A percentile compares a stretch with the other conserved stretches of the same genome.
Evolutionary conservation across 768 basidiomycete species (phyloP).

Genomic region (Leccinum subtestaceum): DNA sequence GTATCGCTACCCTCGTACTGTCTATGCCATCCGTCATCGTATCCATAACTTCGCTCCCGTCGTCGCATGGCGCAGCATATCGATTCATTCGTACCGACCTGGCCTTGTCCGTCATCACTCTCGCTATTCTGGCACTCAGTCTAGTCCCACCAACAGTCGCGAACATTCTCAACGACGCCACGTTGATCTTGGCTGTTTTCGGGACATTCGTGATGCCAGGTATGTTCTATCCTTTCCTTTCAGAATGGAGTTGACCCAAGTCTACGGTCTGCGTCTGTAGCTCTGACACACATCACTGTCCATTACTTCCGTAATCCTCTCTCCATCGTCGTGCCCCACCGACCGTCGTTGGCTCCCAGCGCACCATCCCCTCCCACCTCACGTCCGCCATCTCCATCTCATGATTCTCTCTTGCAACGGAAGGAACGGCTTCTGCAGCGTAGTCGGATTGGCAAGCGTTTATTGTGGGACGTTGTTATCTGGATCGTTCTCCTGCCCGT

Average conservation of each 20-base stretch:
- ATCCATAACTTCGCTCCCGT: conserved; percentile 51
- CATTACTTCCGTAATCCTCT: conserved; percentile 86
- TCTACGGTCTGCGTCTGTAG: conserved; percentile 29
- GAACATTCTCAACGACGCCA: conserved; percentile 43
- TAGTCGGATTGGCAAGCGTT: conserved; percentile 62
- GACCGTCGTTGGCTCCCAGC: conserved; percentile 24
- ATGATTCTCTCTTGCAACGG: conserved; percentile 74
- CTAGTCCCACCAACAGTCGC: conserved; percentile 42
- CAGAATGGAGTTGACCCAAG: background rate
- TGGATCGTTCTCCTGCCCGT: conserved; percentile 69
- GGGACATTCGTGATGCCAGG: conserved; percentile 66
- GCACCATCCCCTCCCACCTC: conserved; percentile 20
- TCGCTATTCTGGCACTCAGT: conserved; percentile 43
- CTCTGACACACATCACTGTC: conserved; percentile 73
- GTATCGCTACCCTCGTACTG: conserved; percentile 52
- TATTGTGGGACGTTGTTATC: conserved; percentile 82
- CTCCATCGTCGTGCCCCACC: conserved; percentile 73
- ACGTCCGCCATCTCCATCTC: conserved; percentile 30
- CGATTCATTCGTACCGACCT: conserved; percentile 41
- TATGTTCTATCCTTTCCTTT: conserved; percentile 22
- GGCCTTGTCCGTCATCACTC: conserved; percentile 42
- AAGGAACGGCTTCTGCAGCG: conserved; percentile 86
- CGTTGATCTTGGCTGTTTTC: conserved; percentile 49
- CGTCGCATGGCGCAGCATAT: conserved; percentile 44
- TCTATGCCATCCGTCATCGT: conserved; percentile 59